phyloP scores from a whole-genome alignment of 2,329 filamentous ascomycete species.

The Grosmannia huntii region DNA sequence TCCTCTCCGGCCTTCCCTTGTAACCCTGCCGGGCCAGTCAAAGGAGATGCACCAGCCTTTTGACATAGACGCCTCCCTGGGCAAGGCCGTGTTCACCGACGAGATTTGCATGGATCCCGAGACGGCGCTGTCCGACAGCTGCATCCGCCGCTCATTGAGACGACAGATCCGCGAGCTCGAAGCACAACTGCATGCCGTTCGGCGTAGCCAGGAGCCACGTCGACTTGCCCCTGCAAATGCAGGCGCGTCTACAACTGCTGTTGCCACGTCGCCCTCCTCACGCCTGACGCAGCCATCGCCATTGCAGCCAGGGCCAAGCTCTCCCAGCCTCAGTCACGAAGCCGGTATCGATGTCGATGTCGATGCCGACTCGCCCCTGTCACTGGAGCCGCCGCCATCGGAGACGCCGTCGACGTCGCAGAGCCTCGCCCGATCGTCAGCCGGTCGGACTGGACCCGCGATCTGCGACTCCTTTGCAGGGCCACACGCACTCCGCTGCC shows the following conservation, averaged over 20 bases:
- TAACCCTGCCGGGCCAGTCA: not conserved
- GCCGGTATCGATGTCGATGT: not conserved
- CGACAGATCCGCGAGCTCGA: conserved; percentile 5
- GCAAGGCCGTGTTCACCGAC: not conserved
- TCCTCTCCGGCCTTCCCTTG: not conserved
- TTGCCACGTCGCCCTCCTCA: not conserved
- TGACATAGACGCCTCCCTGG: not conserved
- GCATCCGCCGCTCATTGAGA: not conserved
- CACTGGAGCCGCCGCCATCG: not conserved
- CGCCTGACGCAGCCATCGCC: not conserved
- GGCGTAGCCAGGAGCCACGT: not conserved
- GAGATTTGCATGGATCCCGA: not conserved
- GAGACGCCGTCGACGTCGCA: not conserved
- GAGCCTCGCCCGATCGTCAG: not conserved
- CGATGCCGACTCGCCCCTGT: not conserved
- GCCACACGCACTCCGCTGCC: not conserved
- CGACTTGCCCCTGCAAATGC: not conserved
- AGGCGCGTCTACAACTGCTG: not conserved
- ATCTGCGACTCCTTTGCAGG: not conserved
- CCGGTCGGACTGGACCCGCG: not conserved
- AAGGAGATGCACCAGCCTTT: not conserved
- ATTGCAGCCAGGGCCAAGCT: not conserved
- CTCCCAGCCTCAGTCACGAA: not conserved
- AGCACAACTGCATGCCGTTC: not conserved
- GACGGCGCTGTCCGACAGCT: not conserved